Evolutionary conservation across 2,329 filamentous ascomycete genomes (phyloP), one percentile per base, ranked within the genome.

Genomic region (Ilyonectria robusta): DNA sequence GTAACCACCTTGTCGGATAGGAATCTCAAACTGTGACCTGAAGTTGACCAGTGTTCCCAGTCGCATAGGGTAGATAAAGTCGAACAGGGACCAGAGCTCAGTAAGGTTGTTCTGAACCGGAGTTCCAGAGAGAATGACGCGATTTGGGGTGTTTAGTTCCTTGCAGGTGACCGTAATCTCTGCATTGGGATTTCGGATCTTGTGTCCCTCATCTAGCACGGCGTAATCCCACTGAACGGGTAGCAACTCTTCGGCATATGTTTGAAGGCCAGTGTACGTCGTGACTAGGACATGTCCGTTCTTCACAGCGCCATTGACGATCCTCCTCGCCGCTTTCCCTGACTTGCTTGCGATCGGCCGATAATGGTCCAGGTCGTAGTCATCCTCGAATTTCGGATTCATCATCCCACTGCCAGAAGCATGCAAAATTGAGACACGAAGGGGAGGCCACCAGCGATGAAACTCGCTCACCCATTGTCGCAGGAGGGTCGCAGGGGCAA

Each of bases 401-500:
- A 98, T 84, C 95, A 99, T 98, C 19, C 96, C 97, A 78, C 94
- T 98, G 3, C 96, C 96, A 5, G 96, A 98, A 1, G 94, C 94
- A 78, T 99, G 96, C 55, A 99, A 80, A 68, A 99, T 98, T 0
- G 95, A 97, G 6, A 99, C 96, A 47, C 97, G 89, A 35, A 99
- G 85, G n/a, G 96, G 92, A n/a, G 96, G 96, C 97, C 97, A 99
- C 97, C 97, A 99, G 13, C 92, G 91, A 81, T 99, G 97, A 74
- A 99, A 98, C 77, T 99, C 96, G 70, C 97, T 97, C 13, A 98
- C 96, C 96, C 96, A 99, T 79, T 99, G 96, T 68, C 94, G 93
- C 83, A 99, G 91, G 26, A 99, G 92, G 0, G 96, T 99, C 4
- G 95, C 95, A 2, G 96, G 96, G 57, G 94, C 95, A 4, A 99